phyloP scores from a whole-genome alignment of 768 basidiomycete species.

The Pulveroboletus sp. region DNA sequence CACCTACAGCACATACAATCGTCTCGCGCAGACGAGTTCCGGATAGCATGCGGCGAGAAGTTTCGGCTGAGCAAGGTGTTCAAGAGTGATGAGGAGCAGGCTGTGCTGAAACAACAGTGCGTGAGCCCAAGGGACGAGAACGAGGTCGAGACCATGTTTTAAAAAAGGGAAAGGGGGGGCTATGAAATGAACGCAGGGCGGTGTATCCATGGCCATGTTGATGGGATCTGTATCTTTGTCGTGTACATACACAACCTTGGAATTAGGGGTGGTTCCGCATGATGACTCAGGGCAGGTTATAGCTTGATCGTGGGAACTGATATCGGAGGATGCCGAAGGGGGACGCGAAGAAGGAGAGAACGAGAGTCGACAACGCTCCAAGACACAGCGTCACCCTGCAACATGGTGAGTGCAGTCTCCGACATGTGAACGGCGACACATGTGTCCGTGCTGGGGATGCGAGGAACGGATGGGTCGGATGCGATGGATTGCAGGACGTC shows the following conservation, averaged over 20 bases:
- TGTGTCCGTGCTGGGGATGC: not conserved
- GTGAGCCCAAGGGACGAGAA: constrained; percentile 18
- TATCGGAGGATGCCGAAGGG: constrained; percentile 18
- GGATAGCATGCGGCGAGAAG: constrained; percentile 43
- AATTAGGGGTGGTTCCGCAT: too few relatives aligned
- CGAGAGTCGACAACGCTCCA: constrained; percentile 16
- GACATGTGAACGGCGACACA: not conserved
- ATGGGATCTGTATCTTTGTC: too few relatives aligned
- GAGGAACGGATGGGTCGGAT: not conserved
- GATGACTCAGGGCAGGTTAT: constrained; percentile 26
- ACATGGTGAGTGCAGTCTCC: constrained; percentile 27
- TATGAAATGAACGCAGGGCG: too few relatives aligned
- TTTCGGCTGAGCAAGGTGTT: constrained; percentile 68
- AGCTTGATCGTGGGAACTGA: constrained; percentile 17
- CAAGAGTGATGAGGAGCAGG: constrained; percentile 50
- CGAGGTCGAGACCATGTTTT: constrained; percentile 24
- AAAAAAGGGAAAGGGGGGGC: not conserved
- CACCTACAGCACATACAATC: constrained; percentile 52
- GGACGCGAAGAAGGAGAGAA: constrained; percentile 4
- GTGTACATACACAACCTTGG: too few relatives aligned
- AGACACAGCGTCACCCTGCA: constrained; percentile 14
- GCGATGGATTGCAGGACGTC: constrained; percentile 4
- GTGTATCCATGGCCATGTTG: too few relatives aligned
- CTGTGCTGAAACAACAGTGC: constrained; percentile 30
- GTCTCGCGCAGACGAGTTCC: constrained; percentile 56